Percentiles rank a stretch among this genome's conserved stretches.
These are phyloP conservation scores for Cladosporium velox DNA, from an alignment of 2,329 filamentous ascomycete species.

Conservation along the genomic window DNA sequence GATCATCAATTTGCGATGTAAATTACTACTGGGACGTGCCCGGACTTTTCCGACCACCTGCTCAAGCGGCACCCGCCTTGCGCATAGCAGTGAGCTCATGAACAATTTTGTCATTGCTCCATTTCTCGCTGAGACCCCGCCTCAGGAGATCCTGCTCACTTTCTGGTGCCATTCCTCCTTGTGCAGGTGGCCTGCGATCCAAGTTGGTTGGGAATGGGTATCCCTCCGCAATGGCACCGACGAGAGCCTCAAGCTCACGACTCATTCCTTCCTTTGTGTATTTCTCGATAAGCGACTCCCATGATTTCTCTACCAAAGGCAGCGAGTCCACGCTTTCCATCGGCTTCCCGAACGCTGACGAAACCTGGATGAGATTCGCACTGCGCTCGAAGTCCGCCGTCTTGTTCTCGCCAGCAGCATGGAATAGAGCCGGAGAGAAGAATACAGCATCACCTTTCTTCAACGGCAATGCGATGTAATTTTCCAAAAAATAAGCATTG, in stretches of 20 bases:
- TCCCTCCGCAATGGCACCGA: slow-evolving; percentile 57
- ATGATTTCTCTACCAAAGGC: slow-evolving; percentile 51
- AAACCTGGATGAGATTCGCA: slow-evolving; percentile 65
- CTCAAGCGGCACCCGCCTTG: slow-evolving; percentile 13
- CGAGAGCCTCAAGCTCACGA: slow-evolving; percentile 48
- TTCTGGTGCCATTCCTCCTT: slow-evolving; percentile 61
- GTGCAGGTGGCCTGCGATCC: slow-evolving; percentile 57
- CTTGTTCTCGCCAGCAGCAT: slow-evolving; percentile 63
- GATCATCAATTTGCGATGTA: not conserved
- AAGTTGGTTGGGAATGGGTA: slow-evolving; percentile 66
- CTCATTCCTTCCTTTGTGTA: slow-evolving; percentile 43
- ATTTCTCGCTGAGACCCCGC: slow-evolving; percentile 47
- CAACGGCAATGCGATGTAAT: slow-evolving; percentile 57
- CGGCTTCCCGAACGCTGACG: slow-evolving; percentile 62
- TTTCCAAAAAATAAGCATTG: slow-evolving; percentile 54
- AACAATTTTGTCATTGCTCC: slow-evolving; percentile 45
- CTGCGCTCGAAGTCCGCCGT: slow-evolving; percentile 52
- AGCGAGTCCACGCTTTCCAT: slow-evolving; percentile 63
- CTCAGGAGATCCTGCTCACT: slow-evolving; percentile 59
- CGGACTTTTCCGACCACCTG: not conserved
- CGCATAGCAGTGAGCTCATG: slow-evolving; percentile 30
- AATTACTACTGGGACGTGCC: not conserved
- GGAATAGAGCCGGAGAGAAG: slow-evolving; percentile 65
- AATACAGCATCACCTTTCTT: slow-evolving; percentile 61
- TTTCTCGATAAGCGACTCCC: slow-evolving; percentile 43